Conservation (phyloP, 306 rosid genomes). For the Malus asiatica region DNA sequence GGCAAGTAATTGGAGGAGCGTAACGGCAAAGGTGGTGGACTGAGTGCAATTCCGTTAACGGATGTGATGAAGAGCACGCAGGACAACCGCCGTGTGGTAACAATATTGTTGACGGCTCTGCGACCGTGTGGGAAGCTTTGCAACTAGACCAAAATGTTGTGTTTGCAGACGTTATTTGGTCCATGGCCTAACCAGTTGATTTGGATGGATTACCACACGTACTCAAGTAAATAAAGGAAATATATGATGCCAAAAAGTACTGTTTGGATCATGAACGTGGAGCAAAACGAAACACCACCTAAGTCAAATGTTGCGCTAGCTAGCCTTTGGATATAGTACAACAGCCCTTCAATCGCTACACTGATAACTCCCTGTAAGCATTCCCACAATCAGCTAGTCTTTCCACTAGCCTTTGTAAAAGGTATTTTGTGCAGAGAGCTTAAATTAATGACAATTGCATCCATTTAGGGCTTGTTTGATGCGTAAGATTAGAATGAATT, state of each 20-base stretch:
- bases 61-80: slow-evolving; percentile 36
- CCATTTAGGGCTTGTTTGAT: no score
- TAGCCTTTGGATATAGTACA: no score
- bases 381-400: no score
- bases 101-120: slow-evolving; percentile 35
- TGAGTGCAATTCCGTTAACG: slow-evolving; percentile 33
- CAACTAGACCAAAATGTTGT: slow-evolving; percentile 2
- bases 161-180: slow-evolving; percentile 26
- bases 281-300: no score
- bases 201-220: not conserved
- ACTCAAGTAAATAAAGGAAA: not conserved
- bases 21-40: slow-evolving; percentile 40
- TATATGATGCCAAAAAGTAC: not conserved
- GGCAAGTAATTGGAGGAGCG: slow-evolving; percentile 3
- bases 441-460: no score
- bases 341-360: no score
- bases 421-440: no score
- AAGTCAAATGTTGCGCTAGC: no score
- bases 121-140: slow-evolving; percentile 31
- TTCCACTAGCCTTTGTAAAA: no score
- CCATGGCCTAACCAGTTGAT: slow-evolving; percentile 20
- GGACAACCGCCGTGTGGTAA: slow-evolving; percentile 25
- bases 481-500: no score
- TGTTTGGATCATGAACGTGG: no score
- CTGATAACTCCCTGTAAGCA: no score